phyloP scores from a whole-genome alignment of 441 rosid genomes.

The Arabidopsis hybrid region DNA sequence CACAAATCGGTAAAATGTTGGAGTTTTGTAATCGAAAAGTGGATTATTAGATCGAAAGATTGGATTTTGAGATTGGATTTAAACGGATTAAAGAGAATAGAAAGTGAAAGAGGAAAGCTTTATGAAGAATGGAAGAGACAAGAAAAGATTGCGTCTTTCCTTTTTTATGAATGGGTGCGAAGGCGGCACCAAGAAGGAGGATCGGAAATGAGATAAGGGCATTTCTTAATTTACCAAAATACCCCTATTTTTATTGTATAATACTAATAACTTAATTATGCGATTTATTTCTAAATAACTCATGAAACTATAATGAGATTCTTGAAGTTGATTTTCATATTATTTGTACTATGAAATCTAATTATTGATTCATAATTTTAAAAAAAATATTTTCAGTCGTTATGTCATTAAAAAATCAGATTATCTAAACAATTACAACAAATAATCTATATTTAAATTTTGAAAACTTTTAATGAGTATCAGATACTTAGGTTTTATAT shows the following conservation, averaged over 20 bases:
- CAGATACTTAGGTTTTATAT: too few relatives aligned
- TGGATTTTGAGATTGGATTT: not conserved
- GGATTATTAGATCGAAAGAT: not conserved
- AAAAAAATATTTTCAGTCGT: too few relatives aligned
- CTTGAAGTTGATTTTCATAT: not conserved
- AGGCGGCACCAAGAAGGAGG: constrained; percentile 22
- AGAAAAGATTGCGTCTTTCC: constrained; percentile 33
- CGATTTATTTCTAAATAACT: too few relatives aligned
- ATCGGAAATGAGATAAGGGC: constrained; percentile 38
- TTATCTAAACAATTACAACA: too few relatives aligned
- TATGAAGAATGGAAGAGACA: constrained; percentile 32
- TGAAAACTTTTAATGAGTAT: too few relatives aligned
- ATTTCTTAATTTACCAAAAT: not conserved
- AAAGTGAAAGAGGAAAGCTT: not conserved
- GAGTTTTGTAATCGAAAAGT: not conserved
- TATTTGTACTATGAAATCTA: too few relatives aligned
- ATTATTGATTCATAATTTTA: too few relatives aligned
- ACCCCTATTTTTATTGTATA: constrained; percentile 7
- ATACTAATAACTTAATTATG: too few relatives aligned
- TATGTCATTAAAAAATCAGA: too few relatives aligned
- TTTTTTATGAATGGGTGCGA: constrained; percentile 33
- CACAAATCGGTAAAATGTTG: constrained; percentile 11
- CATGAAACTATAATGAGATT: not conserved
- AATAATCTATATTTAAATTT: too few relatives aligned
- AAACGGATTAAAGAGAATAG: not conserved